Evolutionary conservation across 345 rosid species (phyloP).

Genomic region (Salix purpurea): DNA sequence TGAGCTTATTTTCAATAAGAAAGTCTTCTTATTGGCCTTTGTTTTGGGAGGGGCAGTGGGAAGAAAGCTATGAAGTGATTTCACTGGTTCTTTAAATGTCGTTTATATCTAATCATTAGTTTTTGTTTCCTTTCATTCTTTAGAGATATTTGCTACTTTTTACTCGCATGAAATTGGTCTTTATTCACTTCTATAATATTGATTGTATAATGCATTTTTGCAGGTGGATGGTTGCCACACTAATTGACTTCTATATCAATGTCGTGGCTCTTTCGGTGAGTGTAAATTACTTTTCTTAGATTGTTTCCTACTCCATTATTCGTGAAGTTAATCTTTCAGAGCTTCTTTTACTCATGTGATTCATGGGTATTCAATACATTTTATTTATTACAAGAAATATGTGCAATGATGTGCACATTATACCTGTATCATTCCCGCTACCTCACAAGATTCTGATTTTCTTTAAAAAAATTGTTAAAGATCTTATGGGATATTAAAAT

Average conservation of each 20-base stretch:
- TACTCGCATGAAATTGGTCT: too few species aligned
- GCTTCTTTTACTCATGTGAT: neutral
- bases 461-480: neutral
- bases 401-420: neutral
- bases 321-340: neutral
- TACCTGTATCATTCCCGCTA: neutral
- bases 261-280: constrained; percentile 65
- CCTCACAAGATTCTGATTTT: neutral
- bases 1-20: neutral
- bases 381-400: neutral
- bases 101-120: neutral
- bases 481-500: neutral
- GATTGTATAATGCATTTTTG: neutral
- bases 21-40: neutral
- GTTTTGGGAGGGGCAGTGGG: neutral
- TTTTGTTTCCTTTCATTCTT: neutral
- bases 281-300: constrained; percentile 3
- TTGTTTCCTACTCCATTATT: neutral
- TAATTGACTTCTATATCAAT: constrained; percentile 71
- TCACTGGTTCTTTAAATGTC: neutral
- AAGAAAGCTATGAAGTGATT: neutral
- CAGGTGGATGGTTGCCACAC: constrained; percentile 80
- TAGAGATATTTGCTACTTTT: neutral
- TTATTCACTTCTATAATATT: neutral
- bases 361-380: neutral